phyloP scores from a whole-genome alignment of 495 filamentous ascomycete species.

The Aspergillus ellipticus region DNA sequence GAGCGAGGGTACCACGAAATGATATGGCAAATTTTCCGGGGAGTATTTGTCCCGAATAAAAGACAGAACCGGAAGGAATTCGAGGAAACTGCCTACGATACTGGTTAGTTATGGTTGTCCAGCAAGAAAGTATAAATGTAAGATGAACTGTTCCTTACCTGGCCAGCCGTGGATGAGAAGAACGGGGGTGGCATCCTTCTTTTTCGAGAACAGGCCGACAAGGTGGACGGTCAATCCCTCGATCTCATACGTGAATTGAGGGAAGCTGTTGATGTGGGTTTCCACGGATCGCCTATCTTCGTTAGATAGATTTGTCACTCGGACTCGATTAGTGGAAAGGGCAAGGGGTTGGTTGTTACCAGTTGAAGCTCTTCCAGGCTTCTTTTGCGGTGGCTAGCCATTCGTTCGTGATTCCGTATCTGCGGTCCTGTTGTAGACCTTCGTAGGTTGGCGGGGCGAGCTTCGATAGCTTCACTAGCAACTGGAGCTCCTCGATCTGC shows the following conservation, averaged over 20 bases:
- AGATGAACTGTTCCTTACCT: constrained; percentile 33
- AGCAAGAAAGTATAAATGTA: background rate
- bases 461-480: constrained; percentile 48
- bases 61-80: constrained; percentile 38
- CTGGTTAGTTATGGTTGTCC: background rate
- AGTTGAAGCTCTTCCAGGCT: constrained; percentile 49
- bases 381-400: constrained; percentile 56
- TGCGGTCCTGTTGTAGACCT: constrained; percentile 39
- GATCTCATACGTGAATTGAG: constrained; percentile 55
- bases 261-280: constrained; percentile 53
- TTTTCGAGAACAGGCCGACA: constrained; percentile 57
- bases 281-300: background rate
- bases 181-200: constrained; percentile 56
- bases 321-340: too few species aligned
- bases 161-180: constrained; percentile 62
- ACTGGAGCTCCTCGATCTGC: constrained; percentile 44
- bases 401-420: constrained; percentile 51
- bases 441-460: constrained; percentile 51
- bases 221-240: constrained; percentile 57
- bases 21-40: constrained; percentile 56
- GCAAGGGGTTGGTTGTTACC: constrained; percentile 24
- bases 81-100: constrained; percentile 20
- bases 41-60: constrained; percentile 49
- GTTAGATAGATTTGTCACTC: background rate
- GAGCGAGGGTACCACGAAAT: constrained; percentile 62